Conservation (phyloP, 768 basidiomycete species). For the Lepiota brunneoincarnata region DNA sequence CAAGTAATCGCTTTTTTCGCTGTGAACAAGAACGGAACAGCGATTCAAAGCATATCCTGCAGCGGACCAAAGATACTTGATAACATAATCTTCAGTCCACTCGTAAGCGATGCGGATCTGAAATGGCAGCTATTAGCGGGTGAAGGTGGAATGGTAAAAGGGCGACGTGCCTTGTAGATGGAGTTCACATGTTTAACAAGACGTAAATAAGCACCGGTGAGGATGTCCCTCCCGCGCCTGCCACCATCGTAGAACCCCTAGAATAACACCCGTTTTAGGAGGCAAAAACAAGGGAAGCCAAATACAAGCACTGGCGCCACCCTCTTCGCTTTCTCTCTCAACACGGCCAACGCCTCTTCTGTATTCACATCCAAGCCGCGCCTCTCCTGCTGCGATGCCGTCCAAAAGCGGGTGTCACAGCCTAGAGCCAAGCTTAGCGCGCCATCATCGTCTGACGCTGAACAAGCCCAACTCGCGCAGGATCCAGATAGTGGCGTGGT, state of each 20-base stretch:
- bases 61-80: too few species aligned
- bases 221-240: constrained; percentile 73
- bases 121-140: background rate
- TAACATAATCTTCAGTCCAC: too few species aligned
- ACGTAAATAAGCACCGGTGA: constrained; percentile 72
- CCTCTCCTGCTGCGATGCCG: too few species aligned
- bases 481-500: constrained; percentile 80
- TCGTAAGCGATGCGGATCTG: constrained; percentile 88
- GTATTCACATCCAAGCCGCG: too few species aligned
- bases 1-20: constrained; percentile 39
- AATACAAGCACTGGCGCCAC: constrained; percentile 65
- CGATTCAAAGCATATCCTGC: too few species aligned
- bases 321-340: constrained; percentile 87
- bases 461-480: constrained; percentile 30
- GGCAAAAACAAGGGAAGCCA: background rate
- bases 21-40: constrained; percentile 85
- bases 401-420: too few species aligned
- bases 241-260: constrained; percentile 91
- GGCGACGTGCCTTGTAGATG: too few species aligned
- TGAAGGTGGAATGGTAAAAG: background rate
- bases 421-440: constrained; percentile 85
- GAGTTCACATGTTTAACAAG: constrained; percentile 85
- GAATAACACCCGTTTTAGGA: background rate
- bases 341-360: constrained; percentile 84
- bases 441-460: constrained; percentile 85